Evolutionary conservation across 176 grass and related monocot genomes (phyloP), one percentile per base, ranked within the genome.

Genomic region (Phoenix dactylifera): DNA sequence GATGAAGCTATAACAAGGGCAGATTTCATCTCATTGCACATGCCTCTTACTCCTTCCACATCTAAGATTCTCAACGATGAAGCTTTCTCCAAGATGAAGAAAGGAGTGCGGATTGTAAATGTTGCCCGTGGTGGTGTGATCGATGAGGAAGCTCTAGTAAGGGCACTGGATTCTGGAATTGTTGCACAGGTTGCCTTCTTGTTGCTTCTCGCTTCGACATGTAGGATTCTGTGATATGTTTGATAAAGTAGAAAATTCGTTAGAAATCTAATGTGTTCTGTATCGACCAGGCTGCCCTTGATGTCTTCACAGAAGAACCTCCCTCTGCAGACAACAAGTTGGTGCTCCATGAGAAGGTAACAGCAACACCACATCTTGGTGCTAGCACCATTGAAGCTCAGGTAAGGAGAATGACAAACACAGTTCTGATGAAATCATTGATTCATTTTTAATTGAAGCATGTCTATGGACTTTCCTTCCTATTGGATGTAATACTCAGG

Each of bases 301-400:
- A 66, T 66, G 64, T 66, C n/a, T 66, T 66, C 64, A 15, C 64
- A 5, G 6, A 17, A 26, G 50, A 66, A 26, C 64, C 64, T 18
- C 51, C 64, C 26, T 26, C 64, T 28, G 17, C 30, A 35, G 64
- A 67, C 51, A 54, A 26, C 10, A 67, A 67, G 7, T 15, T 67
- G 64, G 64, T 54, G 51, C 53, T 55, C 25, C 51, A 67, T 67
- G 25, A 55, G 26, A 67, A 39, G 18, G 64, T 66, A 26, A 54
- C 12, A 12, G 64, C 2, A 49, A 52, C 64, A 53, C 64, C 64
- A 53, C 64, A 66, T 25, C 64, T 66, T 54, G 64, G 64, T 18
- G 64, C 64, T 28, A 66, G 64, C 51, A 66, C 64, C 53, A 50
- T 66, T 6, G 64, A 66, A 12, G 64, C 64, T 54, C 64, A 66